phyloP scores from a whole-genome alignment of 768 basidiomycete species.

The Vishniacozyma victoriae region DNA sequence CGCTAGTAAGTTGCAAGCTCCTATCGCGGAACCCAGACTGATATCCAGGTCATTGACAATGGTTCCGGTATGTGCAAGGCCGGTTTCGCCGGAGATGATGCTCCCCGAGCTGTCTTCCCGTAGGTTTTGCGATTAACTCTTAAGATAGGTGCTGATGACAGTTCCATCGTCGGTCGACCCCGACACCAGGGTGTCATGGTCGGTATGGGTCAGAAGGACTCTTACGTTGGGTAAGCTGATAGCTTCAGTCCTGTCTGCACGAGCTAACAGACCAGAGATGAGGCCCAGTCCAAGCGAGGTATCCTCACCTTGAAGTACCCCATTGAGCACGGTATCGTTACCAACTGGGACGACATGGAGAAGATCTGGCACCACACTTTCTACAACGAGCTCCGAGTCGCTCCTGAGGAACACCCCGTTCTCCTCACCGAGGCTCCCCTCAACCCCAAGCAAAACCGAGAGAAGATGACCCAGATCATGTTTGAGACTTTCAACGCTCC shows the following conservation, averaged over 20 bases:
- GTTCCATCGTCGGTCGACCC: conserved; percentile 87
- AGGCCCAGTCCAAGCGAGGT: conserved; percentile 91
- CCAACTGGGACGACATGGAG: conserved; percentile 99
- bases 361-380: conserved; percentile 98
- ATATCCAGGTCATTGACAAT: conserved; percentile 45
- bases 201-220: conserved; percentile 94
- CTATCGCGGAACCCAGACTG: no score
- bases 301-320: conserved; percentile 89
- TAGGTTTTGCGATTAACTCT: conserved; percentile 51
- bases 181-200: conserved; percentile 95
- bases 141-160: conserved; percentile 17
- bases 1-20: conserved; percentile 22
- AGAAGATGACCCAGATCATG: conserved; percentile 91
- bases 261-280: conserved; percentile 56
- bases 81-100: conserved; percentile 79
- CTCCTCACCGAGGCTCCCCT: conserved; percentile 85
- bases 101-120: conserved; percentile 90
- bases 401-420: conserved; percentile 87
- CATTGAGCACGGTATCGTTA: conserved; percentile 88
- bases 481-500: conserved; percentile 93
- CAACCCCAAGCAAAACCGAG: conserved; percentile 87
- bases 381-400: conserved; percentile 90
- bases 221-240: conserved; percentile 72
- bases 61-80: conserved; percentile 99
- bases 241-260: background rate